Conservation (phyloP, 768 basidiomycete species). For the Amanita pallidorosea region DNA sequence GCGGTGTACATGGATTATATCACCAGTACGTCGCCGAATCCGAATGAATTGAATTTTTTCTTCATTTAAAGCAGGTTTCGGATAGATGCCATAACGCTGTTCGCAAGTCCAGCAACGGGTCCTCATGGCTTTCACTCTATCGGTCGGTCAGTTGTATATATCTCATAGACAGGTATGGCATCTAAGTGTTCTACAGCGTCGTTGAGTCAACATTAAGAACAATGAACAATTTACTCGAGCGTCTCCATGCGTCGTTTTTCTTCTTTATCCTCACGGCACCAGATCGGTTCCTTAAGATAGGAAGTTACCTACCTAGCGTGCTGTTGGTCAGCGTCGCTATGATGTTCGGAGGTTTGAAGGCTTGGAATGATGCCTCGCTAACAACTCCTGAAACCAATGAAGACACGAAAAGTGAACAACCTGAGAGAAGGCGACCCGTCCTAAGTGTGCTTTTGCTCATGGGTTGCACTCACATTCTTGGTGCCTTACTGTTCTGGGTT, state of each 20-base stretch:
- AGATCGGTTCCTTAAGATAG: constrained; percentile 76
- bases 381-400: constrained; percentile 12
- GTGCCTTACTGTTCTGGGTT: constrained; percentile 37
- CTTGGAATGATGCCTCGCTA: constrained; percentile 66
- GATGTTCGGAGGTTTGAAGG: constrained; percentile 72
- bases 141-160: constrained; percentile 50
- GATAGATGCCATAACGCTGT: constrained; percentile 90
- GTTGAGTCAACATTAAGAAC: constrained; percentile 85
- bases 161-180: neutral
- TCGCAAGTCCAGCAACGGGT: constrained; percentile 75
- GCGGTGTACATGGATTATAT: constrained; percentile 84
- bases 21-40: constrained; percentile 47
- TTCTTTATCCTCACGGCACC: constrained; percentile 73
- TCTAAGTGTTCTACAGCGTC: constrained; percentile 33
- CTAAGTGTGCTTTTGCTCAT: constrained; percentile 43
- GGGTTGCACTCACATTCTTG: constrained; percentile 43
- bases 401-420: constrained; percentile 11
- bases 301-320: constrained; percentile 81
- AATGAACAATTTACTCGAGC: constrained; percentile 88
- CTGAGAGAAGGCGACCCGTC: constrained; percentile 35
- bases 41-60: neutral
- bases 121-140: constrained; percentile 95
- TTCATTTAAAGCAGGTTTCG: constrained; percentile 50
- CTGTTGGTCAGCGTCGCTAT: constrained; percentile 77
- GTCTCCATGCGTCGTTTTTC: constrained; percentile 96